phyloP scores from a whole-genome alignment of 1,284 basidiomycete genomes.

The Rhodotorula sp. region DNA sequence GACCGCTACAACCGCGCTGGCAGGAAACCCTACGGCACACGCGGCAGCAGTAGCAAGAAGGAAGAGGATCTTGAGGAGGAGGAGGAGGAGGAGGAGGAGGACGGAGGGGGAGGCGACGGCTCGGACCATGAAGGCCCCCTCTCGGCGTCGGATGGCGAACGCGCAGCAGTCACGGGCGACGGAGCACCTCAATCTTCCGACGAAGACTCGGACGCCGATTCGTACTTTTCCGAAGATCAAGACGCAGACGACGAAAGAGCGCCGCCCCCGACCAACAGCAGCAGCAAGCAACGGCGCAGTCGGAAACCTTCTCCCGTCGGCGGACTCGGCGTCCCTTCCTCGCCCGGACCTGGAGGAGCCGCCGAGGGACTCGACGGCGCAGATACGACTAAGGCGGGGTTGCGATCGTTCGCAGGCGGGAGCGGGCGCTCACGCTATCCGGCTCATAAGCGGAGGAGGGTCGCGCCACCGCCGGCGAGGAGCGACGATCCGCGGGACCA shows the following conservation, averaged over 20 bases:
- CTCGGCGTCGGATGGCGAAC: not conserved
- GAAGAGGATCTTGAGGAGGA: conserved; percentile 3
- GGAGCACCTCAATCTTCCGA: not conserved
- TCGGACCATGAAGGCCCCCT: not conserved
- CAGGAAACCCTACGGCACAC: conserved; percentile 1
- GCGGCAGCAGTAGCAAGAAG: not conserved
- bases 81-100: conserved; percentile 3
- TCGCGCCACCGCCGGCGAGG: not conserved
- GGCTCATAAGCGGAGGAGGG: not conserved
- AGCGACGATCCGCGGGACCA: conserved; percentile 13
- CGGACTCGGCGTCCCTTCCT: not conserved
- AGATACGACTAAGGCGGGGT: not conserved
- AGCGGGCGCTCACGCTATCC: not conserved
- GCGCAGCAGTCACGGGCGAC: not conserved
- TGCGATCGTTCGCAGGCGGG: too few relatives aligned
- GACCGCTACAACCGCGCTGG: conserved; percentile 12
- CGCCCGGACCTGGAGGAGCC: not conserved
- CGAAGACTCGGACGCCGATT: conserved; percentile 16
- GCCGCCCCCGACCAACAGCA: not conserved
- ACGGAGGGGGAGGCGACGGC: not conserved
- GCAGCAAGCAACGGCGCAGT: not conserved
- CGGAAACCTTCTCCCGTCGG: not conserved
- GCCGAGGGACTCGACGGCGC: not conserved
- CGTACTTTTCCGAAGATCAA: conserved; percentile 11
- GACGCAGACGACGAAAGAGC: conserved; percentile 30